Percentiles rank a stretch among this genome's conserved stretches.
These are phyloP conservation scores for Tolypocladium pustulatum DNA, from an alignment of 2,329 filamentous ascomycete genomes.

Conservation along the genomic window DNA sequence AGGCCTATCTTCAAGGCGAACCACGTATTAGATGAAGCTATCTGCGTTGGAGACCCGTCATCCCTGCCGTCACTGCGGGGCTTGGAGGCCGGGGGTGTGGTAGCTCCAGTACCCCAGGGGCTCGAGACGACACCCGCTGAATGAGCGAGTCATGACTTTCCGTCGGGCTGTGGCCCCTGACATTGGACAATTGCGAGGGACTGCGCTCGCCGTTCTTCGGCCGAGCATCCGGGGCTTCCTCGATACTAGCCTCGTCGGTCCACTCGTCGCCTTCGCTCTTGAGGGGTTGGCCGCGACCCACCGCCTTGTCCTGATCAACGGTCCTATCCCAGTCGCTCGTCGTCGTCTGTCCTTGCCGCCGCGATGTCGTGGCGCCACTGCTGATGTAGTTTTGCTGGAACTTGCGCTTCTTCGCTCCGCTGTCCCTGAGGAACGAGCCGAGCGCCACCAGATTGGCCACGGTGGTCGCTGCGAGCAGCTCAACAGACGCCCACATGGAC, in stretches of 20 bases:
- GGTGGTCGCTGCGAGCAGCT: slow-evolving; percentile 78
- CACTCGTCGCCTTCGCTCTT: not conserved
- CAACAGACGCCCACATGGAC: slow-evolving; percentile 82
- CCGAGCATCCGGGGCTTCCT: not conserved
- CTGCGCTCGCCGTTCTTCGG: not conserved
- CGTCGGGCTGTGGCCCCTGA: not conserved
- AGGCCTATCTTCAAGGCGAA: not conserved
- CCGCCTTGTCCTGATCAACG: not conserved
- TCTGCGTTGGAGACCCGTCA: not conserved
- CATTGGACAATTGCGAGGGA: not conserved
- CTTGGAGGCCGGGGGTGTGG: not conserved
- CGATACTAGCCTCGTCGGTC: not conserved
- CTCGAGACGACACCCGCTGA: not conserved
- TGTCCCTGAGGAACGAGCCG: slow-evolving; percentile 84
- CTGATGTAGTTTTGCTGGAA: slow-evolving; percentile 44
- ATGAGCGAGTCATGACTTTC: not conserved
- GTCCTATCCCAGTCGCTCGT: not conserved
- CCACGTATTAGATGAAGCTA: not conserved
- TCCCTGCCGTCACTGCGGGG: not conserved
- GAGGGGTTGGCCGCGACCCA: not conserved
- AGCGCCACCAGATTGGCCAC: slow-evolving; percentile 84
- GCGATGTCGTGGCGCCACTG: not conserved
- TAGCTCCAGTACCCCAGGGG: not conserved
- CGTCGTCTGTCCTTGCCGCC: not conserved
- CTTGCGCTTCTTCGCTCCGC: slow-evolving; percentile 80